Base-by-base conservation (phyloP, 225 moss, liverwort and hornwort genomes). In the Takakia lepidozioides region DNA sequence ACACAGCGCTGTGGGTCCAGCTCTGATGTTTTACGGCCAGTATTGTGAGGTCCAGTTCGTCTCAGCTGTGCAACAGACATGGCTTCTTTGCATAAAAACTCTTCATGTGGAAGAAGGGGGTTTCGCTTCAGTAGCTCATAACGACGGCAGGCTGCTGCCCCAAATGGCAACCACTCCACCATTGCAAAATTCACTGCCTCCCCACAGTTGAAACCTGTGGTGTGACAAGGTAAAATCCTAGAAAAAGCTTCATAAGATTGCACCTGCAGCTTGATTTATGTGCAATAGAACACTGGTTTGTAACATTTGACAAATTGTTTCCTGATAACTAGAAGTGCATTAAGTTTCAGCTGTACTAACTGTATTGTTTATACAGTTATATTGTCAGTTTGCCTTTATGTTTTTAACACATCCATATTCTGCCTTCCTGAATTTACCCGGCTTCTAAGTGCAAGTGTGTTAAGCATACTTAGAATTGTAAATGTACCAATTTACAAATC, bases 111-210 rank as follows among this genome's bases (percentile, higher is more conserved):
- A 46, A 73, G 46, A 35, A 73, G 52, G 25, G 73, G 63, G 16
- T 54, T 25, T 39, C 67, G 54, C 22, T 63, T 73, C 22, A 73
- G 50, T 8, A 67, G 49, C 44, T 58, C 62, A 50, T 67, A 73
- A 27, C 73, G 62, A 29, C 40, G 49, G 25, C 67, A 67, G 9
- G 67, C 73, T 49, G 73, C 73, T 43, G 67, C 58, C 8, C 73
- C 73, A 54, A 67, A 73, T 2, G 51, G 67, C 49, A 73, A 67
- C 73, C 73, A 73, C 26, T 73, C 73, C 25, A 54, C 57, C 67
- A 67, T 67, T n/a, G 73, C 63, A 49, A 73, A 73, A 32, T 73
- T 73, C 43, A 73, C 73, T 22, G 73, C 73, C 67, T 73, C 73
- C 6, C 38, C 66, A 63, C 73, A 73, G 29, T 73, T 73, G 30